phyloP scores from a whole-genome alignment of 2,329 filamentous ascomycete genomes.

The Clarireedia monteithiana region DNA sequence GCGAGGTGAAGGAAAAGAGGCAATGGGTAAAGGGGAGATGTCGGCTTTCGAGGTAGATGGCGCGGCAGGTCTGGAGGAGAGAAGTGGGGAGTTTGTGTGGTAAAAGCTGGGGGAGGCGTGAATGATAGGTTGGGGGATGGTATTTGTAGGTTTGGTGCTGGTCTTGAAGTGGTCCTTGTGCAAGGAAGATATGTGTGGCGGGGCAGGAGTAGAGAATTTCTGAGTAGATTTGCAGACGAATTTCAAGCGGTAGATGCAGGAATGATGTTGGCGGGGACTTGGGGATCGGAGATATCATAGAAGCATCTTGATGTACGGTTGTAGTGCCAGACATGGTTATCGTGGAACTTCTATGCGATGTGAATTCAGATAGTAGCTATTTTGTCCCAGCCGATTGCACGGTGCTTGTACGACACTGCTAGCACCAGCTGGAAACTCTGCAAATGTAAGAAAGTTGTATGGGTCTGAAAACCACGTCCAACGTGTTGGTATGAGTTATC shows the following conservation, averaged over 20 bases:
- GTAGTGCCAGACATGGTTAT: too few relatives aligned
- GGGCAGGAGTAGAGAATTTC: constrained; percentile 35
- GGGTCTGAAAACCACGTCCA: too few relatives aligned
- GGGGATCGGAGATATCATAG: not conserved
- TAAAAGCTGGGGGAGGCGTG: not conserved
- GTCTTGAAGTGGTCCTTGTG: not conserved
- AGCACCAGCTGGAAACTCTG: too few relatives aligned
- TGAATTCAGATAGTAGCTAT: too few relatives aligned
- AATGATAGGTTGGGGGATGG: constrained; percentile 29
- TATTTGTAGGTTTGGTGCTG: constrained; percentile 30
- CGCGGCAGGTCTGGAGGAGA: constrained; percentile 33
- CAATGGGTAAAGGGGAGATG: constrained; percentile 35
- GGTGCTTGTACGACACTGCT: too few relatives aligned
- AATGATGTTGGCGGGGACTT: constrained; percentile 19
- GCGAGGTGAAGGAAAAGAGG: constrained; percentile 40
- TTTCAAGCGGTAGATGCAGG: constrained; percentile 36
- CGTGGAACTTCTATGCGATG: too few relatives aligned
- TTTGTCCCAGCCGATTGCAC: too few relatives aligned
- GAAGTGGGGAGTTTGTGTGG: constrained; percentile 32
- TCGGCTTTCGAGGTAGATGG: constrained; percentile 38
- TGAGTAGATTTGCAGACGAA: constrained; percentile 40
- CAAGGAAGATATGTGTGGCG: not conserved
- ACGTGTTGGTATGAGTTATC: too few relatives aligned
- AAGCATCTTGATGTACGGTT: too few relatives aligned
- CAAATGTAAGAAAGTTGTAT: too few relatives aligned